Conservation (phyloP, 2,329 filamentous ascomycete species). For the Ambrosiella beaveri region DNA sequence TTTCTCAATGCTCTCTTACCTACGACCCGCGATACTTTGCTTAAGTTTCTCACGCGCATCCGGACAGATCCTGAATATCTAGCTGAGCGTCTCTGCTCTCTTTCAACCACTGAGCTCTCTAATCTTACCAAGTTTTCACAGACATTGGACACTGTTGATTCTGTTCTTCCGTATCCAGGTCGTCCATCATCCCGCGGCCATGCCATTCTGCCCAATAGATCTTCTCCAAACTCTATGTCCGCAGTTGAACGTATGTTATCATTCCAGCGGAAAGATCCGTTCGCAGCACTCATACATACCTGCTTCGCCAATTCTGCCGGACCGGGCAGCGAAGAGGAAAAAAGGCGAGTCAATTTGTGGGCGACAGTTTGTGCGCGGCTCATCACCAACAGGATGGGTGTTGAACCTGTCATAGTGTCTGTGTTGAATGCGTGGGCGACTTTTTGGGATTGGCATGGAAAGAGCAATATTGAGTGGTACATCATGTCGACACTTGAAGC, state of each 20-base stretch:
- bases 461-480: slow-evolving; percentile 79
- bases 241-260: slow-evolving; percentile 65
- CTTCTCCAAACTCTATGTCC: slow-evolving; percentile 25
- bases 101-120: slow-evolving; percentile 61
- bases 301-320: slow-evolving; percentile 77
- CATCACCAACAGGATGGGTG: slow-evolving; percentile 57
- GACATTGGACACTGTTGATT: slow-evolving; percentile 64
- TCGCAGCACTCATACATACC: slow-evolving; percentile 72
- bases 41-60: slow-evolving; percentile 66
- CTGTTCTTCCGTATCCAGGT: slow-evolving; percentile 56
- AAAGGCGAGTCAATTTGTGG: slow-evolving; percentile 69
- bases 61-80: slow-evolving; percentile 79
- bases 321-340: slow-evolving; percentile 65
- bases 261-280: slow-evolving; percentile 74
- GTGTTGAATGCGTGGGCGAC: slow-evolving; percentile 76
- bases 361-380: slow-evolving; percentile 71
- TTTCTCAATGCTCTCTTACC: slow-evolving; percentile 60
- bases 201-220: slow-evolving; percentile 15
- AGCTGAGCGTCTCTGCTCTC: slow-evolving; percentile 59
- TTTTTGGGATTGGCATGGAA: slow-evolving; percentile 79
- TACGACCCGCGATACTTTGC: slow-evolving; percentile 54
- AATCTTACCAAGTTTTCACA: slow-evolving; percentile 61
- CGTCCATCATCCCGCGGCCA: slow-evolving; percentile 30
- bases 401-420: slow-evolving; percentile 65
- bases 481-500: slow-evolving; percentile 89